Evolutionary conservation across 768 basidiomycete genomes (phyloP).

Genomic region (Chalciporus piperatus): DNA sequence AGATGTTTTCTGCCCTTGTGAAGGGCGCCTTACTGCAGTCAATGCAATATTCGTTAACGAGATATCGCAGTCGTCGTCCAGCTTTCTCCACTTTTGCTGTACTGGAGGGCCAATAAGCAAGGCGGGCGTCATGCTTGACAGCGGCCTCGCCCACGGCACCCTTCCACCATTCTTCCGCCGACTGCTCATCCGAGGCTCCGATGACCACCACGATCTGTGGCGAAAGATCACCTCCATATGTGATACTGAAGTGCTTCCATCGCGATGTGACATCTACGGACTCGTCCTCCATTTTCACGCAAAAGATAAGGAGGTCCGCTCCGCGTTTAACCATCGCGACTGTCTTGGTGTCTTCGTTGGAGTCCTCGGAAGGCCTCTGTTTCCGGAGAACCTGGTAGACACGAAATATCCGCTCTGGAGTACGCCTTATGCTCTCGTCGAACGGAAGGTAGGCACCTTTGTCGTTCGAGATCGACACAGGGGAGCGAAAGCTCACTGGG

Average conservation of each 20-base stretch:
- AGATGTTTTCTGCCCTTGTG: constrained; percentile 9
- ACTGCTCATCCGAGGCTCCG: constrained; percentile 11
- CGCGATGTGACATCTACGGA: constrained; percentile 11
- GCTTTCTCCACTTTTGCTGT: background rate
- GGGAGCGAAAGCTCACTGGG: constrained; percentile 21
- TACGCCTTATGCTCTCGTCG: constrained; percentile 9
- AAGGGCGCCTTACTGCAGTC: constrained; percentile 14
- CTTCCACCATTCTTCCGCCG: constrained; percentile 25
- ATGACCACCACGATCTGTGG: constrained; percentile 24
- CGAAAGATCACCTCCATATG: constrained; percentile 27
- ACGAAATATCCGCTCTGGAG: constrained; percentile 10
- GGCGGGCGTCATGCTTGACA: constrained; percentile 3
- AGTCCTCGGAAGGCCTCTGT: background rate
- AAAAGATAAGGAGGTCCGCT: constrained; percentile 28
- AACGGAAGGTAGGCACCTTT: constrained; percentile 20
- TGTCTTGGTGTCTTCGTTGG: constrained; percentile 8
- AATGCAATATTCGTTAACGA: constrained; percentile 23
- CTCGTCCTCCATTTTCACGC: constrained; percentile 9
- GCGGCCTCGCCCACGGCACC: background rate
- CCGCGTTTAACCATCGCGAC: constrained; percentile 16
- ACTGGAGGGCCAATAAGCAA: constrained; percentile 10
- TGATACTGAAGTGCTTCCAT: constrained; percentile 26
- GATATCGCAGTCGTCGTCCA: constrained; percentile 5
- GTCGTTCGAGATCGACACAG: constrained; percentile 19
- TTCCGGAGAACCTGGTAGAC: constrained; percentile 23